These are phyloP conservation scores for Cajanus cajan DNA, from an alignment of 306 rosid species.

Conservation along the genomic window DNA sequence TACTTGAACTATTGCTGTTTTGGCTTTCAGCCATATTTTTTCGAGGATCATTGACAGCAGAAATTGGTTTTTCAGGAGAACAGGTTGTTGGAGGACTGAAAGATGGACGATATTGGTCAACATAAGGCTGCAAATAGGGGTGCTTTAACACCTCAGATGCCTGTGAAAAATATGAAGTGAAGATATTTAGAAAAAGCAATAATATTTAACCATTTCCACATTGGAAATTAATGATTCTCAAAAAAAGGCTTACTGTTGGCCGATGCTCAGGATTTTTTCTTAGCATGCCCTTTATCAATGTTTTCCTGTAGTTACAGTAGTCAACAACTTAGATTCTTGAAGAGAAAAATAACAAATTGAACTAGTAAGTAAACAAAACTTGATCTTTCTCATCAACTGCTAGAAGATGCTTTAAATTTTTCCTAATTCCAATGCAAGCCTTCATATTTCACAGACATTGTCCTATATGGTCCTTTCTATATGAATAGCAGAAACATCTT, in stretches of 20 bases:
- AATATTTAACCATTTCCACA: constrained; percentile 7
- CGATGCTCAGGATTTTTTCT: constrained; percentile 96
- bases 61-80: constrained; percentile 65
- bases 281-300: constrained; percentile 94
- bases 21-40: constrained; percentile 88
- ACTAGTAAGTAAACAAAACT: constrained; percentile 17
- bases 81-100: constrained; percentile 51
- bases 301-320: constrained; percentile 65
- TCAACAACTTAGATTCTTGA: constrained; percentile 24
- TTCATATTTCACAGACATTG: neutral
- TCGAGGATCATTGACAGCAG: constrained; percentile 44
- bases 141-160: constrained; percentile 95
- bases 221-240: constrained; percentile 9
- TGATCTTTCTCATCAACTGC: neutral
- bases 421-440: constrained; percentile 10
- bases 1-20: constrained; percentile 77
- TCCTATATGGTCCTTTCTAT: constrained; percentile 7
- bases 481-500: neutral
- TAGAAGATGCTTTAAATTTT: neutral
- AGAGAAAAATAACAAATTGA: neutral
- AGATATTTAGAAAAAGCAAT: constrained; percentile 22
- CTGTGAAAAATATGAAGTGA: constrained; percentile 48
- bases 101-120: constrained; percentile 74
- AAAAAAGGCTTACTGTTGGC: constrained; percentile 70
- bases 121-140: constrained; percentile 91